phyloP scores from a whole-genome alignment of 139 green algal genomes.

The Picochlorum costavermella region DNA sequence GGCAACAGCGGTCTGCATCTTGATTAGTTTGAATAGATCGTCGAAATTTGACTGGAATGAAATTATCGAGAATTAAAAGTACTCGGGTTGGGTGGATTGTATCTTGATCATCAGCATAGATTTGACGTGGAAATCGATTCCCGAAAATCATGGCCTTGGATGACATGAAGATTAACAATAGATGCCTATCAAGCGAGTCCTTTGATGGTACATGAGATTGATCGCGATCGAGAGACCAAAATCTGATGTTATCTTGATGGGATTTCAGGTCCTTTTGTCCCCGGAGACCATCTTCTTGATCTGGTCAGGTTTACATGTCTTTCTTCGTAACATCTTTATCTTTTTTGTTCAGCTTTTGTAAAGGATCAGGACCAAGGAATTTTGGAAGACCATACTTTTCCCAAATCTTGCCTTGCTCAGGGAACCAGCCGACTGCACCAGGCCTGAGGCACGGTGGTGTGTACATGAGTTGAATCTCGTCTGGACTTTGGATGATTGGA shows the following conservation, averaged over 20 bases:
- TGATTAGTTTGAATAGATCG: not conserved
- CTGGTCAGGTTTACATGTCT: too few relatives aligned
- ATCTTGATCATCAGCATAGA: too few relatives aligned
- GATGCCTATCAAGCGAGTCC: too few relatives aligned
- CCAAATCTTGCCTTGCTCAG: not conserved
- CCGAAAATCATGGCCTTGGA: too few relatives aligned
- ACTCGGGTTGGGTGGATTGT: not conserved
- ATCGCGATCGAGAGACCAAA: too few relatives aligned
- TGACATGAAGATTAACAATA: too few relatives aligned
- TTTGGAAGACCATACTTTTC: constrained; percentile 7
- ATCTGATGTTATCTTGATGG: too few relatives aligned
- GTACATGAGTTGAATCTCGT: not conserved
- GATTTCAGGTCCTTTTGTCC: too few relatives aligned
- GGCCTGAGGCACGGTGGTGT: not conserved
- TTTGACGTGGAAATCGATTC: too few relatives aligned
- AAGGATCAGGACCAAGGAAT: not conserved
- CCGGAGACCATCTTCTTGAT: too few relatives aligned
- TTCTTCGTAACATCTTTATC: constrained; percentile 1
- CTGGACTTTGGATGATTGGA: not conserved
- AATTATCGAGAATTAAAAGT: constrained; percentile 8
- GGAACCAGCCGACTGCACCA: constrained; percentile 4
- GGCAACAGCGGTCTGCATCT: constrained; percentile 4
- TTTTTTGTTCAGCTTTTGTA: constrained; percentile 5
- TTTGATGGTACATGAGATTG: too few relatives aligned
- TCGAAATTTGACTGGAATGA: constrained; percentile 2